Evolutionary conservation across 1,139 yeast genomes (phyloP).

Genomic region (Blastobotrys malaysiensis): DNA sequence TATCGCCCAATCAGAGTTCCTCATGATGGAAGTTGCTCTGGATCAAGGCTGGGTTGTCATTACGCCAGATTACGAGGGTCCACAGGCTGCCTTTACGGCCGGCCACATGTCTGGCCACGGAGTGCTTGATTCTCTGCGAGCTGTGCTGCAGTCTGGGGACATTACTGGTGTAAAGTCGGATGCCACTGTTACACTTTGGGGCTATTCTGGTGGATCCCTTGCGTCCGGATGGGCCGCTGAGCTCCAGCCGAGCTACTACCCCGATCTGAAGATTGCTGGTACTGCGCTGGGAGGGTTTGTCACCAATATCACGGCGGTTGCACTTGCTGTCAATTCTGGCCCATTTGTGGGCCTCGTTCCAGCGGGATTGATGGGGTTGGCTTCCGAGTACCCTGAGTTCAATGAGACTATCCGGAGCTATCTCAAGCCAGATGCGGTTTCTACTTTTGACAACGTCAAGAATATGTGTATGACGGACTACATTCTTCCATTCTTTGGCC

Average conservation of each 20-base stretch:
- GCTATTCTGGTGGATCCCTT: conserved; percentile 32
- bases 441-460: conserved; percentile 14
- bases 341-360: conserved; percentile 26
- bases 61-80: conserved; percentile 23
- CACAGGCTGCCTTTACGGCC: conserved; percentile 20
- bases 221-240: conserved; percentile 33
- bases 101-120: conserved; percentile 21
- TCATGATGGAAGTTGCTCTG: conserved; percentile 15
- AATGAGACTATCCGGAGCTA: conserved; percentile 10
- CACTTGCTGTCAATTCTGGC: conserved; percentile 12
- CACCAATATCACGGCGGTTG: conserved; percentile 15
- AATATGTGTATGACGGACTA: conserved; percentile 17
- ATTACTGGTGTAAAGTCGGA: conserved; percentile 17
- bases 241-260: conserved; percentile 27
- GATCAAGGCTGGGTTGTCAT: conserved; percentile 20
- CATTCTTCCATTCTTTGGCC: conserved; percentile 14
- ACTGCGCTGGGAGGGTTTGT: conserved; percentile 14
- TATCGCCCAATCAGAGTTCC: conserved; percentile 11
- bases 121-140: conserved; percentile 21
- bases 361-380: conserved; percentile 28
- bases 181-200: conserved; percentile 21
- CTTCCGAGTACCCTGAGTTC: conserved; percentile 26
- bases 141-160: conserved; percentile 17
- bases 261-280: conserved; percentile 20
- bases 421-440: conserved; percentile 12